These are phyloP conservation scores for Pharnaceum exiguum DNA, from an alignment of 148 eudicot genomes.

Conservation along the genomic window DNA sequence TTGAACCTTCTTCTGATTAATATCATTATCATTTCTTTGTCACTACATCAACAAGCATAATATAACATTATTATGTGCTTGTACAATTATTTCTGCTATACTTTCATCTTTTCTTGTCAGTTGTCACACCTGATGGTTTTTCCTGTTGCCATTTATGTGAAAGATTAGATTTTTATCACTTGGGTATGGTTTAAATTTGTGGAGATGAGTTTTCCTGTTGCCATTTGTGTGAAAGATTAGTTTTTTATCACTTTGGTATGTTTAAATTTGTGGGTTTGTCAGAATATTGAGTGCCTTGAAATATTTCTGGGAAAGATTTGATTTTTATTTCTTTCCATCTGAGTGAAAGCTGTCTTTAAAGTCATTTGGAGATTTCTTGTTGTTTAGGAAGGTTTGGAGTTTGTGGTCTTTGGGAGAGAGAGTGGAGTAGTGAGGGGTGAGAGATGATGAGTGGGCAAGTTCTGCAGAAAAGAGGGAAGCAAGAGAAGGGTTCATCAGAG, in stretches of 20 bases:
- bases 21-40: not conserved
- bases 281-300: too few species aligned
- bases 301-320: too few species aligned
- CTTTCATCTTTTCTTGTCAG: not conserved
- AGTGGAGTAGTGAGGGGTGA: not conserved
- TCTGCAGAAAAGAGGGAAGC: slow-evolving; percentile 34
- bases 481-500: slow-evolving; percentile 33
- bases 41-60: not conserved
- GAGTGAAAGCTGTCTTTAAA: too few species aligned
- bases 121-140: not conserved
- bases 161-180: not conserved
- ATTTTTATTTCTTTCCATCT: too few species aligned
- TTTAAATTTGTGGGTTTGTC: too few species aligned
- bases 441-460: slow-evolving; percentile 21
- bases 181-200: too few species aligned
- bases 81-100: not conserved
- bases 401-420: not conserved
- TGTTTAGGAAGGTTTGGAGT: not conserved
- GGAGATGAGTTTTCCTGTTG: too few species aligned
- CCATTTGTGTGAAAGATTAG: too few species aligned
- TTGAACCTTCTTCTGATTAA: slow-evolving; percentile 7
- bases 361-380: not conserved
- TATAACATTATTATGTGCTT: too few species aligned
- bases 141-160: slow-evolving; percentile 7
- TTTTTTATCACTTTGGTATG: too few species aligned